Evolutionary conservation across 73 alveolate genomes (phyloP).

Genomic region (Paramecium pentaurelia): DNA sequence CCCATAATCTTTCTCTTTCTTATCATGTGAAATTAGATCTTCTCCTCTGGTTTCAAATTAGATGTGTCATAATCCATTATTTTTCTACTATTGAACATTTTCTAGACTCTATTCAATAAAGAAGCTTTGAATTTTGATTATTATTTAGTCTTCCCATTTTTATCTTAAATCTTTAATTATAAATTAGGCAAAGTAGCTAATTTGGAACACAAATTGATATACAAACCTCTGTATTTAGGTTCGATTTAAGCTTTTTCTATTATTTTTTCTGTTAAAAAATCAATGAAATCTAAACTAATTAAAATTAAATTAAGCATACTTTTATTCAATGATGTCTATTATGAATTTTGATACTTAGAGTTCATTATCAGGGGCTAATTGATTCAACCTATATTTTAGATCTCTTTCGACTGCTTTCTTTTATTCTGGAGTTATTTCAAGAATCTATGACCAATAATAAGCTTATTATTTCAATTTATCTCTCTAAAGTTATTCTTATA

Average conservation of each 20-base stretch:
- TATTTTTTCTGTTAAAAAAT: background rate
- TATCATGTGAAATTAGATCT: background rate
- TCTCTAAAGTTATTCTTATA: background rate
- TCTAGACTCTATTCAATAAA: background rate
- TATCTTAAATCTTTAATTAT: background rate
- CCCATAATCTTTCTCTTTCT: background rate
- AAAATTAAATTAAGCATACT: background rate
- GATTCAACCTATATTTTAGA: background rate
- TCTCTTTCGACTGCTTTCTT: background rate
- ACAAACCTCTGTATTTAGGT: background rate
- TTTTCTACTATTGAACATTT: background rate
- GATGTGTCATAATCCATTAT: background rate
- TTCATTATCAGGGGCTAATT: constrained; percentile 3
- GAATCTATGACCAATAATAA: background rate
- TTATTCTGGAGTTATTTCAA: background rate
- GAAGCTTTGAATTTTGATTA: background rate
- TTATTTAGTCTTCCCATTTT: background rate
- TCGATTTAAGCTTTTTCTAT: background rate
- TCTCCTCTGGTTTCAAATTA: background rate
- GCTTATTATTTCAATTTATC: background rate
- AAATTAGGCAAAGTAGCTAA: background rate
- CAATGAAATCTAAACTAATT: background rate
- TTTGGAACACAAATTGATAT: background rate
- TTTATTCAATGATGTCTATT: background rate
- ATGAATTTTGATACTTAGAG: background rate